These are phyloP conservation scores for Globisporangium camurandrum DNA, from an alignment of 352 stramenopile genomes.

Conservation along the genomic window DNA sequence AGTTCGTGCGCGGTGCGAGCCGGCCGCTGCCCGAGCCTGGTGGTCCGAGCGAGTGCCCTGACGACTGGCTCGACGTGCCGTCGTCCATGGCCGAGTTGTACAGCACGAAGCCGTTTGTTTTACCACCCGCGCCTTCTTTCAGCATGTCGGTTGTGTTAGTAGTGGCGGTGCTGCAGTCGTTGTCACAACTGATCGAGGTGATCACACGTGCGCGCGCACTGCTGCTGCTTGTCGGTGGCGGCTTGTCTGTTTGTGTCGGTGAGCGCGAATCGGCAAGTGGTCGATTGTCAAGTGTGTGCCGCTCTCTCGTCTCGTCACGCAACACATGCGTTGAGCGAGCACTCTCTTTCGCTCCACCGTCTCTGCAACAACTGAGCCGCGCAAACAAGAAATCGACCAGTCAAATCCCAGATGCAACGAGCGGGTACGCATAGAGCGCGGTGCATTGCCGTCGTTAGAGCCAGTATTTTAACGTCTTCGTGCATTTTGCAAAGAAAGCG, in stretches of 20 bases:
- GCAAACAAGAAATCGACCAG: constrained; percentile 3
- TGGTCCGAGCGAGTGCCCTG: constrained; percentile 21
- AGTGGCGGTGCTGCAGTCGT: no score
- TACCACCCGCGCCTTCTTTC: constrained; percentile 7
- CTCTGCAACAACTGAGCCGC: background rate
- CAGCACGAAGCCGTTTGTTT: constrained; percentile 27
- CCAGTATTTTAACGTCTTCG: no score
- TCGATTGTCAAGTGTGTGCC: no score
- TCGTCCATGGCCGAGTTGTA: constrained; percentile 43
- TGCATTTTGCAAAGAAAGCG: no score
- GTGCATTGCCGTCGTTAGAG: no score
- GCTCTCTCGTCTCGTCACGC: background rate
- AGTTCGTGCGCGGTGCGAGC: constrained; percentile 5
- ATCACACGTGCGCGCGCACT: background rate
- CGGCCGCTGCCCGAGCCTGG: background rate
- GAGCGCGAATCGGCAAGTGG: constrained; percentile 1
- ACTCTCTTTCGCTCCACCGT: no score
- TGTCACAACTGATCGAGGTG: no score
- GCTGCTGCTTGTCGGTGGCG: background rate
- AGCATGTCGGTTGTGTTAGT: no score
- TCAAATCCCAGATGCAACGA: constrained; percentile 11
- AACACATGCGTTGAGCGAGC: background rate
- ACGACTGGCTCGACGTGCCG: constrained; percentile 26
- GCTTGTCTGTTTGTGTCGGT: background rate
- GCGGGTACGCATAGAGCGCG: no score